phyloP scores from a whole-genome alignment of 1,139 yeast genomes.

The Geotrichum carabidarum region DNA sequence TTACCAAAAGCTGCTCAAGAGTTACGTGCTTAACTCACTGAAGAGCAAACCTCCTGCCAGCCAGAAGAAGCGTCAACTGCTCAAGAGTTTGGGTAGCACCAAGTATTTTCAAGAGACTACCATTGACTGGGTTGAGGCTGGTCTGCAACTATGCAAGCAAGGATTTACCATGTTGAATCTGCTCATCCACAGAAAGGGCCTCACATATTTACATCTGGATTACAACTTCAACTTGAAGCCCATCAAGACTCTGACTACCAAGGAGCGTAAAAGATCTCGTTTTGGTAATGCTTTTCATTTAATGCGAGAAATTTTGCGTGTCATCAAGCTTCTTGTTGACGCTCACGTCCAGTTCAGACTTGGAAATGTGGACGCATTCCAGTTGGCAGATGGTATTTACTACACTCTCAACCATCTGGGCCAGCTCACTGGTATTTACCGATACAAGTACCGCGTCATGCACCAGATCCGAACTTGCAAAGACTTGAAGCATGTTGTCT shows the following conservation, averaged over 20 bases:
- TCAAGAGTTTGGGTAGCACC: constrained; percentile 66
- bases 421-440: constrained; percentile 90
- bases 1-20: constrained; percentile 78
- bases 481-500: constrained; percentile 87
- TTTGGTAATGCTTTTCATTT: constrained; percentile 96
- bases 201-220: constrained; percentile 88
- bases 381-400: constrained; percentile 88
- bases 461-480: constrained; percentile 95
- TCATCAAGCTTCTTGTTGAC: constrained; percentile 81
- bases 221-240: constrained; percentile 95
- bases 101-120: constrained; percentile 88
- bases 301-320: constrained; percentile 79
- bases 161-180: constrained; percentile 92
- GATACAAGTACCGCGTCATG: constrained; percentile 97
- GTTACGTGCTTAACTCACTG: constrained; percentile 65
- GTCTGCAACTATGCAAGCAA: constrained; percentile 85
- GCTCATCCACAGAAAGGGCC: constrained; percentile 82
- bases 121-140: constrained; percentile 98
- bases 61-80: constrained; percentile 52
- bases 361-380: constrained; percentile 89
- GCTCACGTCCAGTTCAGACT: constrained; percentile 86
- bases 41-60: constrained; percentile 39
- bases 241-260: constrained; percentile 91
- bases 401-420: constrained; percentile 90
- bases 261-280: constrained; percentile 90